A percentile compares a stretch with the other conserved stretches of the same genome.
phyloP scores from a whole-genome alignment of 1,139 yeast genomes.

The Protomyces inouyei region DNA sequence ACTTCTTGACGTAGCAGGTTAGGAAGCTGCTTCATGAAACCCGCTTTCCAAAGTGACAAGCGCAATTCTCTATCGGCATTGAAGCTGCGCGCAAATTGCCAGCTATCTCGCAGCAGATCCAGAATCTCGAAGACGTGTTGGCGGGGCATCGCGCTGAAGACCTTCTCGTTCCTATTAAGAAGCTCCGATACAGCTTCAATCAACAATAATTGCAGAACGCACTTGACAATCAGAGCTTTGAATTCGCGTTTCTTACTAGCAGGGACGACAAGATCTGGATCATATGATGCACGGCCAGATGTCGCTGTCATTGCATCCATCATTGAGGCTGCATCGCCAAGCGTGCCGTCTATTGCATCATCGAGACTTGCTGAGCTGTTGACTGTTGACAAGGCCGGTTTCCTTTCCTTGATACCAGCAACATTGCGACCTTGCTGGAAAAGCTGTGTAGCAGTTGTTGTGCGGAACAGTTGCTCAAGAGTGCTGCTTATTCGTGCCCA shows the following conservation, averaged over 20 bases:
- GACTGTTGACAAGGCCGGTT: constrained; percentile 33
- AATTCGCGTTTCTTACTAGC: constrained; percentile 48
- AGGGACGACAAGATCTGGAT: constrained; percentile 25
- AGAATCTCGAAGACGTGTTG: constrained; percentile 57
- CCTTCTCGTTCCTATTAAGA: constrained; percentile 54
- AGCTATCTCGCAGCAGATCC: constrained; percentile 59
- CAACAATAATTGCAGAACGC: constrained; percentile 82
- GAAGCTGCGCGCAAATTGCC: constrained; percentile 76
- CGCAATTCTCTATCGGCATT: constrained; percentile 85
- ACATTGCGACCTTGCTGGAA: constrained; percentile 41
- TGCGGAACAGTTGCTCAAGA: constrained; percentile 62
- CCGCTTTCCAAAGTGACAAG: constrained; percentile 72
- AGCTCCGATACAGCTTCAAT: constrained; percentile 82
- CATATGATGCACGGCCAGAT: neutral
- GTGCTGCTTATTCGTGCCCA: constrained; percentile 71
- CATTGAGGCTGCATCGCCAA: constrained; percentile 18
- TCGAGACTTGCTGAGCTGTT: constrained; percentile 31
- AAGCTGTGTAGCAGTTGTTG: constrained; percentile 81
- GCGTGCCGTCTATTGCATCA: constrained; percentile 24
- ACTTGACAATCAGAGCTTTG: constrained; percentile 80
- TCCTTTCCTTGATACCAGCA: constrained; percentile 34
- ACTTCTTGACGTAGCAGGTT: constrained; percentile 88
- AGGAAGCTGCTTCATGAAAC: constrained; percentile 87
- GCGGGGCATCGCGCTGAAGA: constrained; percentile 67
- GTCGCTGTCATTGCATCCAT: constrained; percentile 28